Evolutionary conservation across 768 basidiomycete species (phyloP), one percentile per base, ranked within the genome.

Genomic region (Serendipita sp.): DNA sequence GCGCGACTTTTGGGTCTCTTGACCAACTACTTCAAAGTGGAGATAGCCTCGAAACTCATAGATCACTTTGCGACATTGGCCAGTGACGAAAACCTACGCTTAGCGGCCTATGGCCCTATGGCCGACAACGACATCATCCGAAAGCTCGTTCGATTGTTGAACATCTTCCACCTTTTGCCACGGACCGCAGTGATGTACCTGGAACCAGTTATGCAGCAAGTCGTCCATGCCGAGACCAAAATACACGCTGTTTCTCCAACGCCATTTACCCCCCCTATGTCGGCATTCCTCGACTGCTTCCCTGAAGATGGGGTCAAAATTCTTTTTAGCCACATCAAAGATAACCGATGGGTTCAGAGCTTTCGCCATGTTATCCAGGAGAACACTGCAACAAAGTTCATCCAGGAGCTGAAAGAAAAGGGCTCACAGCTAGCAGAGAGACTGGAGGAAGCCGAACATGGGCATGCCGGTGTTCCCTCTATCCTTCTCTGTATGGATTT

Each of bases 21-120:
- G 62, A 96, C 93, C 42, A 97, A 97, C 72, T 98, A 99, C 74
- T 99, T 99, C 83, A 98, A 97, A 72, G 95, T 99, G 17, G 96
- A 99, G 75, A 98, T 99, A 64, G 96, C 96, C 0, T 83, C 90
- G 72, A 99, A 99, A 74, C 82, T 99, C 4, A 78, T 99, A 22
- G 96, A 98, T 68, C 96, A 99, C 71, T 97, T 95, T 75, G 85
- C 86, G 44, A 83, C 87, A 41, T 86, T 99, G 22, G 90, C 95
- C 26, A 92, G 95, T 69, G 86, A 90, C 14, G 84, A 85, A 66
- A 85, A 90, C 76, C 78, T 97, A 28, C 80, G 81, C 63, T 83
- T 82, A 51, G 87, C 93, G 0, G 84, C 91, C 0, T 82, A 83
- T 63, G 78, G 88, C 3, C 89, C 92, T 1, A 75, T 90, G 24